A percentile compares a stretch with the other conserved stretches of the same genome.
Evolutionary conservation across 192 early-diverging fungal genomes (phyloP).

Genomic region (Coemansia sp.): DNA sequence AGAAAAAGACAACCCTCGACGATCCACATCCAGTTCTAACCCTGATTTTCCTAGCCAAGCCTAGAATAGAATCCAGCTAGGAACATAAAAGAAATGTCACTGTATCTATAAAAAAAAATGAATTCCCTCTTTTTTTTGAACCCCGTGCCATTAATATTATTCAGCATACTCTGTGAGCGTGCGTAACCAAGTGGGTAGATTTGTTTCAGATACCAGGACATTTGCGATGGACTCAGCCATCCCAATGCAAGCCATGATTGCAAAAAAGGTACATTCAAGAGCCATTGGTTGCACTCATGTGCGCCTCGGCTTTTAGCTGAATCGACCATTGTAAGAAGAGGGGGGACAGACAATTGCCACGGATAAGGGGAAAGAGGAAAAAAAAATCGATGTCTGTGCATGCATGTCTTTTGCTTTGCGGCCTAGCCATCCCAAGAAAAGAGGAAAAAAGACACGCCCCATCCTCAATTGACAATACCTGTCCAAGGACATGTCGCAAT

Average conservation of each 20-base stretch:
- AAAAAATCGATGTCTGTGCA: constrained; percentile 17
- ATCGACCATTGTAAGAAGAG: not conserved
- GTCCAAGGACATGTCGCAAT: not conserved
- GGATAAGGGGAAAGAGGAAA: not conserved
- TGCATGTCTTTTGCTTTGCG: not conserved
- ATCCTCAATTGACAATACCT: not conserved
- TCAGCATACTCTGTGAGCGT: not conserved
- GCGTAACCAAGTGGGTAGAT: not conserved
- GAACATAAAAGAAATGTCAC: no score
- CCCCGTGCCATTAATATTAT: not conserved
- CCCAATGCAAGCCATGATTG: no score
- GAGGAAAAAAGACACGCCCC: not conserved
- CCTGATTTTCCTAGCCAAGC: not conserved
- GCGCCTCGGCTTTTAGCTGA: not conserved
- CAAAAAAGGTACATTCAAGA: not conserved
- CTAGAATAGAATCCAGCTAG: not conserved
- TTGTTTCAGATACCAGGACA: constrained; percentile 2
- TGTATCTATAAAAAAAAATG: no score
- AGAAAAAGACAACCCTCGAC: not conserved
- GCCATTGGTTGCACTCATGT: not conserved
- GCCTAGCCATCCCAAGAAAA: not conserved
- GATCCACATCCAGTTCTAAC: no score
- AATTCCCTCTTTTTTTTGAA: no score
- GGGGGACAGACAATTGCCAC: not conserved
- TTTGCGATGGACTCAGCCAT: no score